Conservation (phyloP, 345 rosid genomes). For the Pugionium cornutum region DNA sequence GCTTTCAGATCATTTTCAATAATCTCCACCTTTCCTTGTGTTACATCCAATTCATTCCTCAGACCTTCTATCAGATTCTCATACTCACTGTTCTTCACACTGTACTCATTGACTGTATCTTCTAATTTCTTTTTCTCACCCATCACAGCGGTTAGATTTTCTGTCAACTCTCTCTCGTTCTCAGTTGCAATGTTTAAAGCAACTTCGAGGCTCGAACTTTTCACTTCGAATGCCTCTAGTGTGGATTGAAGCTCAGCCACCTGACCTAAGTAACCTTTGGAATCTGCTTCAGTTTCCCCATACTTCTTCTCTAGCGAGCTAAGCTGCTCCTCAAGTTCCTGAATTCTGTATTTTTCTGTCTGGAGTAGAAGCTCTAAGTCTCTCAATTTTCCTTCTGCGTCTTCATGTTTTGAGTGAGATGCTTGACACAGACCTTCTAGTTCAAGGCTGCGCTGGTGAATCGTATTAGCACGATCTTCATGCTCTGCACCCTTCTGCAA, state of each 20-base stretch:
- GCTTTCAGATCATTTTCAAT: slow-evolving; percentile 67
- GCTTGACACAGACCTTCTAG: slow-evolving; percentile 65
- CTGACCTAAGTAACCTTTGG: slow-evolving; percentile 52
- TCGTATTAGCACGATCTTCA: slow-evolving; percentile 61
- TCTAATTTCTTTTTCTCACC: slow-evolving; percentile 75
- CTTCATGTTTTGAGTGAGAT: slow-evolving; percentile 71
- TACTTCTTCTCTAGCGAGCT: slow-evolving; percentile 65
- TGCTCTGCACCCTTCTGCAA: slow-evolving; percentile 61
- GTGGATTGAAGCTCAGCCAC: slow-evolving; percentile 67
- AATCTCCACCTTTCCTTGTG: slow-evolving; percentile 62
- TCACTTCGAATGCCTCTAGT: slow-evolving; percentile 69
- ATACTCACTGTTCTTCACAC: slow-evolving; percentile 62
- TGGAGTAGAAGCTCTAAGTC: slow-evolving; percentile 89
- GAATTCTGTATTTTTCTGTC: slow-evolving; percentile 85
- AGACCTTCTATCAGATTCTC: slow-evolving; percentile 66
- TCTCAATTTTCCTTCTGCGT: slow-evolving; percentile 61
- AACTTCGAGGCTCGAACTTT: slow-evolving; percentile 68
- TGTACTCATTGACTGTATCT: slow-evolving; percentile 53
- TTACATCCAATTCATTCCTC: slow-evolving; percentile 63
- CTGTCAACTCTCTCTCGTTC: slow-evolving; percentile 64
- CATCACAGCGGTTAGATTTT: slow-evolving; percentile 50
- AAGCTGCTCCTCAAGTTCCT: slow-evolving; percentile 88
- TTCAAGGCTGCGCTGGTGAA: slow-evolving; percentile 68
- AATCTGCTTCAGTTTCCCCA: slow-evolving; percentile 64
- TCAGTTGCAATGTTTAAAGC: slow-evolving; percentile 62